These are phyloP conservation scores for Nepenthes mirabilis DNA, from an alignment of 148 eudicot species.

Conservation along the genomic window DNA sequence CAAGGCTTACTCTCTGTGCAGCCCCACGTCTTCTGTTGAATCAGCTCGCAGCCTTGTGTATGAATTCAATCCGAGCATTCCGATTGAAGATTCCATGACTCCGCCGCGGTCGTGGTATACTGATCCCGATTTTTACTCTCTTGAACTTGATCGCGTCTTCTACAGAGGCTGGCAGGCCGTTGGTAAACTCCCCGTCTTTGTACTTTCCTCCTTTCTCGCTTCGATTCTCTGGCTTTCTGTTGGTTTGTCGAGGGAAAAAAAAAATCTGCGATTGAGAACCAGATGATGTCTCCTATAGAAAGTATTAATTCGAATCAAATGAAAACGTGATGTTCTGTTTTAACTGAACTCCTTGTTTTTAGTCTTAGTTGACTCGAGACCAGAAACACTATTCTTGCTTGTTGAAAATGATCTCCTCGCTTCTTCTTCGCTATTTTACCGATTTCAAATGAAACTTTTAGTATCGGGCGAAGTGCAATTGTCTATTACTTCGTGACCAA, in stretches of 20 bases:
- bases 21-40: neutral
- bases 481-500: no score
- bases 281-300: no score
- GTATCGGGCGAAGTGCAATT: no score
- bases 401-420: no score
- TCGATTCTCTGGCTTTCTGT: neutral
- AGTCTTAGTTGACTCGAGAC: no score
- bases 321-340: no score
- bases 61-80: conserved; percentile 70
- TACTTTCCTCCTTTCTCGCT: neutral
- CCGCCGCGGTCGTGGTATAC: conserved; percentile 93
- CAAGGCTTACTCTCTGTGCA: no score
- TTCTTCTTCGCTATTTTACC: no score
- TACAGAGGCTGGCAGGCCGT: conserved; percentile 80
- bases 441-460: no score
- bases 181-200: conserved; percentile 25
- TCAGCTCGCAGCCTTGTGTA: conserved; percentile 20
- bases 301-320: no score
- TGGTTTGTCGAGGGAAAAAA: neutral
- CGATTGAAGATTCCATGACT: conserved; percentile 62
- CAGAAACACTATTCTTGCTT: no score
- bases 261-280: neutral
- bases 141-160: conserved; percentile 70
- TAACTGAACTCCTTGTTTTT: no score
- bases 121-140: conserved; percentile 46